phyloP scores from a whole-genome alignment of 2,329 filamentous ascomycete species.

The Fusarium incarnatum region DNA sequence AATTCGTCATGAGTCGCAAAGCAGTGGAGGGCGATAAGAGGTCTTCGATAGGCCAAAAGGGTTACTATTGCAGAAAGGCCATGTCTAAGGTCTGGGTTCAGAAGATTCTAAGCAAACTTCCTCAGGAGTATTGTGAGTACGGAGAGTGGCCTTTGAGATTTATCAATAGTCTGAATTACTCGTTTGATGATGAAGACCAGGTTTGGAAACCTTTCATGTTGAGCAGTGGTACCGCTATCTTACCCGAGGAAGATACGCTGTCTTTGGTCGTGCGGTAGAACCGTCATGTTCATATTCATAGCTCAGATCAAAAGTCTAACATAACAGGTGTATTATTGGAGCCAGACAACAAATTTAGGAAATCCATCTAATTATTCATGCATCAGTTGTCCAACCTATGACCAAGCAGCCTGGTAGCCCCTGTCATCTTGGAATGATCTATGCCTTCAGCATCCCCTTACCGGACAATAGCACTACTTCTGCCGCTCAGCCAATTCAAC shows the following conservation, averaged over 20 bases:
- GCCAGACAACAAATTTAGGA: no score
- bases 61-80: constrained; percentile 39
- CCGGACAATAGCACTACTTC: constrained; percentile 11
- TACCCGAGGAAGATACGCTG: not conserved
- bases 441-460: no score
- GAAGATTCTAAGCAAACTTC: constrained; percentile 50
- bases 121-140: constrained; percentile 48
- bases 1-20: constrained; percentile 47
- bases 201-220: constrained; percentile 42
- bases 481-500: constrained; percentile 20
- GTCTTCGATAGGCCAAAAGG: constrained; percentile 15
- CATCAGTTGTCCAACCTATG: no score
- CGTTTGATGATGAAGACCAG: constrained; percentile 38
- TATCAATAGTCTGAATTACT: constrained; percentile 37
- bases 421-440: no score
- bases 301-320: no score
- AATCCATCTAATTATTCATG: no score
- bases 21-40: constrained; percentile 15
- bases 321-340: no score
- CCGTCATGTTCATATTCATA: no score
- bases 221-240: constrained; percentile 26
- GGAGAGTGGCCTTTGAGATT: constrained; percentile 50
- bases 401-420: no score
- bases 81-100: constrained; percentile 55
- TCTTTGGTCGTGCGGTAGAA: constrained; percentile 11